These are phyloP conservation scores for Schizothecium vesticola DNA, from an alignment of 495 filamentous ascomycete genomes.

Conservation along the genomic window DNA sequence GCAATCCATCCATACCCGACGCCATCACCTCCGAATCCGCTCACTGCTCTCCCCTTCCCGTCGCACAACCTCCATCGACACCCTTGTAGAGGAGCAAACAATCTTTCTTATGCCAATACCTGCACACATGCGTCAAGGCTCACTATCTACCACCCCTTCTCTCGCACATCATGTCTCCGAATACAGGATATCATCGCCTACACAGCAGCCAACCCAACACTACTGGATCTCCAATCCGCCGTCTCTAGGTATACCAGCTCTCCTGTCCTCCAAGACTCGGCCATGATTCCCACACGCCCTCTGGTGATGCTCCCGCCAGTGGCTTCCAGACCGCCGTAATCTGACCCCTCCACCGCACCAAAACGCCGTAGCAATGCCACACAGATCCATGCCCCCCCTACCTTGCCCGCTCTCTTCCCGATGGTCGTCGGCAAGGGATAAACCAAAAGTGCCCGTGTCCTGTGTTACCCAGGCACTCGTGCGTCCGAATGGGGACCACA, in stretches of 20 bases:
- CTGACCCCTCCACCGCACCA: not conserved
- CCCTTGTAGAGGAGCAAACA: not conserved
- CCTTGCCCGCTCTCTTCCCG: constrained; percentile 2
- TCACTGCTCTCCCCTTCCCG: not conserved
- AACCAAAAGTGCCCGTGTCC: not conserved
- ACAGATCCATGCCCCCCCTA: not conserved
- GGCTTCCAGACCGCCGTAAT: not conserved
- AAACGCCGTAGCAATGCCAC: constrained; percentile 29
- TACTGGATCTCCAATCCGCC: not conserved
- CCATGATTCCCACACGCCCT: not conserved
- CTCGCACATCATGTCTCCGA: not conserved
- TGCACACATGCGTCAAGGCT: not conserved
- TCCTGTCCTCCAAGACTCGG: not conserved
- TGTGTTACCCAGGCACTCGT: not conserved
- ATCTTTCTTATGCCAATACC: not conserved
- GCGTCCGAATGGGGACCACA: not conserved
- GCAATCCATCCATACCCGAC: too few relatives aligned
- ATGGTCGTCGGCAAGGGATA: not conserved
- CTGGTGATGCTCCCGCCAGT: not conserved
- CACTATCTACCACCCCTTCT: not conserved
- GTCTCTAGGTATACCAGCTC: not conserved
- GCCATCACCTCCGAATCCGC: not conserved
- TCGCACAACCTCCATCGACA: not conserved
- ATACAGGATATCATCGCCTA: not conserved
- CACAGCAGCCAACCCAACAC: not conserved